Base-by-base conservation (phyloP, 1,139 yeast genomes). In the Suhomyces terraborum region DNA sequence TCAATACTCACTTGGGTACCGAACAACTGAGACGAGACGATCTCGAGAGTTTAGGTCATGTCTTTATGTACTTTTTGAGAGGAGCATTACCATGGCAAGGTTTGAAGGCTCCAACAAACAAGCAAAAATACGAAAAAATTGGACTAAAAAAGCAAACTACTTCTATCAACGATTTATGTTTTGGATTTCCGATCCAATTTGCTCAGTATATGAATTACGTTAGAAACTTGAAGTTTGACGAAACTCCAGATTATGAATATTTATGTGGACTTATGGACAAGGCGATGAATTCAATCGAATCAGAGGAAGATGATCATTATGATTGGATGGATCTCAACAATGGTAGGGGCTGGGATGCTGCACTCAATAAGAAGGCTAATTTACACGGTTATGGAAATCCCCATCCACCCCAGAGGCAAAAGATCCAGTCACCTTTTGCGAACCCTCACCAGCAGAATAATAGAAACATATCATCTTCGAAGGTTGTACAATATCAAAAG, bases 271-370 rank as follows among this genome's bases (percentile, higher is more conserved):
- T 73, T 29, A 70, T 72, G 77, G 74, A 70, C 49, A 69, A 68
- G 47, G 75, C 75, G 3, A 54, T 69, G 46, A 49, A 56, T 8
- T 60, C 69, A 2, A 59, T 67, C 18, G 69, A 63, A 9, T 54
- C 49, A 6, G 52, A 51, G 29, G 53, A 57, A 12, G 80, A 77
- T 28, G 89, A 83, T 59, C 84, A 82, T 55, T 85, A 83, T 55
- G 94, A 85, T 59, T 85, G 94, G 94, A 84, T 84, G 91, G 82
- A 82, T 53, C 66, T 85, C 51, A 85, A 85, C 55, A 82, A 82
- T 35, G 94, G 94, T 40, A 77, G 79, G 57, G 94, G 94, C 30
- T 85, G 93, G 93, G 94, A 85, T 64, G 79, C 85, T 20, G 69
- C 85, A 5, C 78, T 84, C 49, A 85, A 84, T 59, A 85, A 84